Evolutionary conservation across 2,329 filamentous ascomycete genomes (phyloP).

Genomic region (Exophiala sp.): DNA sequence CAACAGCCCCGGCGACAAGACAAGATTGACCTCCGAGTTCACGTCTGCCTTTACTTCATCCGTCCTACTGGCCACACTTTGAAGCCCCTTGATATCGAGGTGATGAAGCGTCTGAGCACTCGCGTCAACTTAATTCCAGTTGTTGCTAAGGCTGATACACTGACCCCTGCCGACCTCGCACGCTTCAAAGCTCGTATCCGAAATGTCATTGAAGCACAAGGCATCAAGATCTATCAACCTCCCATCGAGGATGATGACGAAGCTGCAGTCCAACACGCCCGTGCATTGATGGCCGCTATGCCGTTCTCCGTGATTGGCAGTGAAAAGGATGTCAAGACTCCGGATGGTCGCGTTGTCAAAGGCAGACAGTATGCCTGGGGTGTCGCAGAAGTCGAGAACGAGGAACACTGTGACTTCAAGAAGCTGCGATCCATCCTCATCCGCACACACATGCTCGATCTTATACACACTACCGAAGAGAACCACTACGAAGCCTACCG

Average conservation of each 20-base stretch:
- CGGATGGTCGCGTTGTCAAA: conserved; percentile 94
- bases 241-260: conserved; percentile 98
- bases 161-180: conserved; percentile 84
- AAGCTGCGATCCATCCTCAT: conserved; percentile 98
- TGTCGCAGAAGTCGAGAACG: conserved; percentile 98
- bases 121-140: conserved; percentile 98
- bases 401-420: conserved; percentile 99
- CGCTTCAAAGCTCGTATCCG: conserved; percentile 95
- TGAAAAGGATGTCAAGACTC: conserved; percentile 97
- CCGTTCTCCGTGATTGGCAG: conserved; percentile 98
- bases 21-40: conserved; percentile 98
- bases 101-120: conserved; percentile 98
- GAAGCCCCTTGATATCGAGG: conserved; percentile 98
- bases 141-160: conserved; percentile 95
- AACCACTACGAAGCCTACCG: conserved; percentile 99
- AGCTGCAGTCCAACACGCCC: conserved; percentile 87
- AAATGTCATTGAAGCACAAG: conserved; percentile 92
- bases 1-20: conserved; percentile 96
- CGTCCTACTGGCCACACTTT: conserved; percentile 95
- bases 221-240: conserved; percentile 99
- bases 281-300: conserved; percentile 92
- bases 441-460: conserved; percentile 98
- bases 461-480: conserved; percentile 99
- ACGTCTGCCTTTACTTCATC: conserved; percentile 98
- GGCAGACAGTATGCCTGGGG: conserved; percentile 99